Evolutionary conservation across 805 yeast species (phyloP), one percentile per base, ranked within the genome.

Genomic region (Cyberlindnera bimundalis): DNA sequence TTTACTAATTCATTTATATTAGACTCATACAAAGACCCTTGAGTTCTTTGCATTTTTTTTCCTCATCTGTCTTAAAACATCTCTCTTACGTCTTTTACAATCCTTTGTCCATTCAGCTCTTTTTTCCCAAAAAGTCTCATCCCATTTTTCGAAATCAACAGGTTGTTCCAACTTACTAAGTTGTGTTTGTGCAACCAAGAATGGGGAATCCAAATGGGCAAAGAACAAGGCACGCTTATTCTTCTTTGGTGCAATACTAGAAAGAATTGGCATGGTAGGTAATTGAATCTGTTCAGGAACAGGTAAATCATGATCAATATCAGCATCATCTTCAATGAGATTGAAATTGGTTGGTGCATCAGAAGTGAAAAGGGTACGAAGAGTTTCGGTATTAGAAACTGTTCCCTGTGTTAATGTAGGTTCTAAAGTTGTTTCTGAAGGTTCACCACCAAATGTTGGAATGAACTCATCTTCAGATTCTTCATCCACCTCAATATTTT

Each of bases 151-250:
- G 16, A 69, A 64, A 12, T 57, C 55, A 4, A 58, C 60, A 6
- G 50, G 49, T 8, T 58, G 65, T 16, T 56, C 55, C 26, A 84
- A 51, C 53, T 79, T 82, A 43, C 74, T 76, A 35, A 88, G 60
- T 59, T 85, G 96, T 0, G 96, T 72, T 63, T 90, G 98, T 0
- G 96, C 81, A 37, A 76, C 77, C 48, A 91, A 67, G 64, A 87
- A 91, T 1, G 96, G 96, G 1, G 97, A 90, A 15, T 84, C 84
- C 11, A 71, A 66, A 59, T 91, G 97, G 2, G 82, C 66, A 73
- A 95, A 91, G 61, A 91, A 90, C 26, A 89, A 66, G 34, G 64
- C 55, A 29, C 62, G 62, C 49, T 58, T 68, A 42, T 53, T 60
- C 31, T 62, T 62, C 24, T 56, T 53, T 33, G 62, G 38, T 2